Evolutionary conservation across 495 filamentous ascomycete genomes (phyloP).

Genomic region (Xylaria cubensis): DNA sequence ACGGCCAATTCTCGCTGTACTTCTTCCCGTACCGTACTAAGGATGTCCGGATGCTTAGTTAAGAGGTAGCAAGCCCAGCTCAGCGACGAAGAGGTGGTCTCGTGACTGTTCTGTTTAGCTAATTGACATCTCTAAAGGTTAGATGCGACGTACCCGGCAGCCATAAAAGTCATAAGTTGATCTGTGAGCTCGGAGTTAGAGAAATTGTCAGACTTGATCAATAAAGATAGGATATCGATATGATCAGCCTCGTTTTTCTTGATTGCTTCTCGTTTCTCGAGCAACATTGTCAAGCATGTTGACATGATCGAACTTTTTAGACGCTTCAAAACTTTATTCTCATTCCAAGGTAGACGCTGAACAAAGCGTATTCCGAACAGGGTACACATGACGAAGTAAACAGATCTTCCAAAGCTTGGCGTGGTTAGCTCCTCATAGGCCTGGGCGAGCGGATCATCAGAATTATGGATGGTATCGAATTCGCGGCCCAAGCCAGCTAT

Average conservation of each 20-base stretch:
- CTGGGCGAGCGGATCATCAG: constrained; percentile 61
- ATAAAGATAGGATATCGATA: constrained; percentile 74
- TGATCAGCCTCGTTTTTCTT: constrained; percentile 50
- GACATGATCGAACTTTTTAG: constrained; percentile 60
- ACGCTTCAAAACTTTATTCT: constrained; percentile 61
- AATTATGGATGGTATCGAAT: constrained; percentile 66
- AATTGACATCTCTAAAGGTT: neutral
- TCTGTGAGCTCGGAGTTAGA: constrained; percentile 73
- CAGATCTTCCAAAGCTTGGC: constrained; percentile 38
- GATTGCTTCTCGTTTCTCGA: constrained; percentile 62
- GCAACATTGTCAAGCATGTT: constrained; percentile 65
- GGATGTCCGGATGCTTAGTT: constrained; percentile 44
- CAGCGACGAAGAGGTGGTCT: constrained; percentile 54
- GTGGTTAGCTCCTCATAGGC: constrained; percentile 65
- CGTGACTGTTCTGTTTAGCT: constrained; percentile 55
- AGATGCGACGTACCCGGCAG: constrained; percentile 58
- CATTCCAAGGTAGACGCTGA: constrained; percentile 60
- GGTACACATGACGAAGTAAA: constrained; percentile 47
- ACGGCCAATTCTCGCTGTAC: constrained; percentile 47
- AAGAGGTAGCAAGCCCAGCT: constrained; percentile 51
- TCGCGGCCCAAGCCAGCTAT: constrained; percentile 73
- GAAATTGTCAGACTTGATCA: constrained; percentile 71
- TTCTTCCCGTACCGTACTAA: constrained; percentile 45
- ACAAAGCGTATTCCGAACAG: constrained; percentile 54
- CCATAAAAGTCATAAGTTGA: constrained; percentile 84